Conservation (phyloP, 257 asterid species). For the Linaria vulgaris region DNA sequence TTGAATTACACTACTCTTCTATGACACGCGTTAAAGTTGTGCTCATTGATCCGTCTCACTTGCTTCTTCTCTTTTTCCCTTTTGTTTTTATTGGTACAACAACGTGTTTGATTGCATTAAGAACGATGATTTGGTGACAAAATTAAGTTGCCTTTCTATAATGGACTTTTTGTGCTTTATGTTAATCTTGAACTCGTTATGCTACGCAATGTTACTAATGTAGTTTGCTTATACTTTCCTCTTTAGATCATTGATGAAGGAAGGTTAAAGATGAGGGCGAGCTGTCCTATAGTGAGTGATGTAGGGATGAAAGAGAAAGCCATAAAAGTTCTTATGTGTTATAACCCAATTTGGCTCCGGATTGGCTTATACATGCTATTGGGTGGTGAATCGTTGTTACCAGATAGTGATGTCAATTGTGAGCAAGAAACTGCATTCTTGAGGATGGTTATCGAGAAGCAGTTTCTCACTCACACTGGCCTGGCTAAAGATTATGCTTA, state of each 20-base stretch:
- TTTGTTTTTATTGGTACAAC: background rate
- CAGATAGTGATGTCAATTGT: slow-evolving; percentile 55
- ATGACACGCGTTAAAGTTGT: background rate
- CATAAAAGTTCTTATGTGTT: slow-evolving; percentile 68
- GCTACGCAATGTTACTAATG: background rate
- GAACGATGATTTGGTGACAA: background rate
- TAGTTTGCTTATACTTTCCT: background rate
- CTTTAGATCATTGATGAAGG: slow-evolving; percentile 89
- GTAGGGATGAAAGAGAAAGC: slow-evolving; percentile 92
- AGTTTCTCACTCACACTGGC: slow-evolving; percentile 71
- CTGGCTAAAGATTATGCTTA: slow-evolving; percentile 84
- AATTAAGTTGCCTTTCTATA: slow-evolving; percentile 7
- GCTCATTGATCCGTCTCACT: slow-evolving; percentile 6
- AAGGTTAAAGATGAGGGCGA: slow-evolving; percentile 75
- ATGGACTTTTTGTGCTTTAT: background rate
- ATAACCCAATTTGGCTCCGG: slow-evolving; percentile 83
- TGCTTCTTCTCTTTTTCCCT: background rate
- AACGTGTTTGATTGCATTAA: background rate
- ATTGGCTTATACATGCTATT: slow-evolving; percentile 74
- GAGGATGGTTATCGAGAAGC: slow-evolving; percentile 82
- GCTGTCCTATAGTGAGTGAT: slow-evolving; percentile 94
- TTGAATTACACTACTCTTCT: background rate
- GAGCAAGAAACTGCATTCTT: slow-evolving; percentile 83
- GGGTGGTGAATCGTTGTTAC: slow-evolving; percentile 87
- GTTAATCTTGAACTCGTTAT: slow-evolving; percentile 2